Base-by-base conservation (phyloP, 352 stramenopile genomes). In the Halophytophthora polymorphica region DNA sequence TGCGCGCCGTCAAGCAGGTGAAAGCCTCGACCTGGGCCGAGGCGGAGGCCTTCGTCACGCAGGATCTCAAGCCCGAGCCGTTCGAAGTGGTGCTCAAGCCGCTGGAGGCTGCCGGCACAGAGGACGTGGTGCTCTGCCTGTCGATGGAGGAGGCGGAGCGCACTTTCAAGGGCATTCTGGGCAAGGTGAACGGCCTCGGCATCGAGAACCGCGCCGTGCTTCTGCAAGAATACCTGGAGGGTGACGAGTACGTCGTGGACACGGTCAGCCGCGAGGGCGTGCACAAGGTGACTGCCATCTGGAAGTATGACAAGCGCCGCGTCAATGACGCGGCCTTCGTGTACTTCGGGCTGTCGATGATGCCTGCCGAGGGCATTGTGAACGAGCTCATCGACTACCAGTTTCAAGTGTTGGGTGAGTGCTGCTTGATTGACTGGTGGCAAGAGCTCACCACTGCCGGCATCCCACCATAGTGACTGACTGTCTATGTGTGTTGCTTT, bases 281-380 rank as follows among this genome's bases (percentile, higher is more conserved):
- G 46, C 88, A 98, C 71, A 98, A 98, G 59, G 85, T 98, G 39
- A 88, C 90, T 31, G 96, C 94, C 17, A 83, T 99, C 12, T 99
- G 96, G 96, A 96, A 96, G 64, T 99, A 99, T 65, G 96, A 99
- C 69, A 99, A 99, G 77, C 79, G 96, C 37, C 77, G 83, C 8
- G 86, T 97, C 34, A 98, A 98, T 63, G 66, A 92, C 45, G 91
- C 90, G 6, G 87, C 90, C 14, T 98, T 98, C 64, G 96, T 98
- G 7, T 98, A 98, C 68, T 98, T 94, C 47, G 79, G 81, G 5
- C 55, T 94, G 13, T 91, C 81, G 15, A 56, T 92, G 49, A 77
- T 90, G 12, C 79, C 83, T 25, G 79, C 77, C 11, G 66, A 77
- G 14, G 75, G 72, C 2, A 71, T 88, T 19, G 66, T 94, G 21